phyloP scores from a whole-genome alignment of 2,329 filamentous ascomycete species.

The Fusarium graminum region DNA sequence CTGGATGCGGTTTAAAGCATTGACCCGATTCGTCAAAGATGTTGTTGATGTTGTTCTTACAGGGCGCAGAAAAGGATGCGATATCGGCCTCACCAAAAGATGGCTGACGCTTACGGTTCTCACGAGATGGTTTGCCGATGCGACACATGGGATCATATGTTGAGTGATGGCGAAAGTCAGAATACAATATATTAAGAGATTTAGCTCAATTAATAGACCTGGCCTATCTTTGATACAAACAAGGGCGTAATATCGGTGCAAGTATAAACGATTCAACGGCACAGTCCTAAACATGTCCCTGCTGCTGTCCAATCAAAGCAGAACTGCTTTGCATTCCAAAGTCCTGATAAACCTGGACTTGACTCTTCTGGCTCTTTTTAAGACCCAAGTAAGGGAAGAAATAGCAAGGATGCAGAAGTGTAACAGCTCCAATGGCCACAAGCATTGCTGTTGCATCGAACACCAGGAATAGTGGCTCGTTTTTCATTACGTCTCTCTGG shows the following conservation, averaged over 20 bases:
- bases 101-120: background rate
- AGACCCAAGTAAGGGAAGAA: constrained; percentile 38
- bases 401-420: constrained; percentile 27
- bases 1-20: background rate
- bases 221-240: background rate
- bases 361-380: constrained; percentile 22
- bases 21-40: too few species aligned
- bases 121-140: background rate
- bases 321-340: constrained; percentile 18
- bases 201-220: constrained; percentile 5
- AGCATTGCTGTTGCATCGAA: constrained; percentile 34
- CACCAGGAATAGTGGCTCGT: constrained; percentile 36
- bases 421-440: constrained; percentile 27
- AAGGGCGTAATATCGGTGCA: constrained; percentile 4
- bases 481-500: constrained; percentile 23
- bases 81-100: constrained; percentile 13
- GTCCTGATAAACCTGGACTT: constrained; percentile 20
- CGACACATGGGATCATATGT: background rate
- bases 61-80: constrained; percentile 21
- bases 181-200: constrained; percentile 6
- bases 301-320: constrained; percentile 18
- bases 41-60: constrained; percentile 12
- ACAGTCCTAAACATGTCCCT: background rate
- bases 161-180: constrained; percentile 2
- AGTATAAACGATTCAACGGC: background rate